Evolutionary conservation across 805 yeast genomes (phyloP).

Genomic region (Hanseniaspora mollemarum): DNA sequence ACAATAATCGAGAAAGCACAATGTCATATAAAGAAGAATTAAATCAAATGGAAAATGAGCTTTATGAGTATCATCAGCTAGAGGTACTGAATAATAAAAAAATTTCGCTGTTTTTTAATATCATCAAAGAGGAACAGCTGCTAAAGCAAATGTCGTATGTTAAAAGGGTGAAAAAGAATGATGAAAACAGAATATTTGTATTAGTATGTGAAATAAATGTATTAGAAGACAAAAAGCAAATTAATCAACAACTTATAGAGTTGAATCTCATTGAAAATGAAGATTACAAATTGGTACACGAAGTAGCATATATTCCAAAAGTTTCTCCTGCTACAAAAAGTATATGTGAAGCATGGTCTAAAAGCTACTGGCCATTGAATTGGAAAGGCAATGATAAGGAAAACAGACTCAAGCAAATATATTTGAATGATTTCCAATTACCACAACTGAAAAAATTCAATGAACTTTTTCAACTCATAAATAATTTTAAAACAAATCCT

Average conservation of each 20-base stretch:
- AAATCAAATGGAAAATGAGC: background rate
- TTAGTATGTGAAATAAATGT: conserved; percentile 38
- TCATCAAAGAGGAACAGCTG: conserved; percentile 22
- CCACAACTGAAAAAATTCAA: conserved; percentile 38
- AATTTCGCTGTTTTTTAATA: conserved; percentile 21
- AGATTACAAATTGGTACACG: conserved; percentile 20
- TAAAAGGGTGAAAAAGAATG: conserved; percentile 42
- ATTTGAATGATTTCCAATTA: conserved; percentile 17
- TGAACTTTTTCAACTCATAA: conserved; percentile 25
- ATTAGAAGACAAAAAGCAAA: conserved; percentile 30
- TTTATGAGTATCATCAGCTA: background rate
- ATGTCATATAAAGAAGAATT: background rate
- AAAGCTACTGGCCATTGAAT: conserved; percentile 67
- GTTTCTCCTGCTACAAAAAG: conserved; percentile 63
- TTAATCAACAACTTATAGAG: conserved; percentile 23
- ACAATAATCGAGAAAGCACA: background rate
- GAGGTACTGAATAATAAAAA: conserved; percentile 4
- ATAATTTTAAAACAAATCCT: conserved; percentile 24
- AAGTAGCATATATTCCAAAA: conserved; percentile 38
- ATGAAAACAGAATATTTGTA: conserved; percentile 15
- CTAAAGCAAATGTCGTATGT: conserved; percentile 30
- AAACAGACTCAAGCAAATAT: conserved; percentile 50
- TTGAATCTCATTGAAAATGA: conserved; percentile 19
- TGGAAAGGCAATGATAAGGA: conserved; percentile 90
- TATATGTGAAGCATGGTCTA: conserved; percentile 54